Evolutionary conservation across 1,284 basidiomycete species (phyloP), one percentile per base, ranked within the genome.

Genomic region (Mycosarcoma mackinlayi): DNA sequence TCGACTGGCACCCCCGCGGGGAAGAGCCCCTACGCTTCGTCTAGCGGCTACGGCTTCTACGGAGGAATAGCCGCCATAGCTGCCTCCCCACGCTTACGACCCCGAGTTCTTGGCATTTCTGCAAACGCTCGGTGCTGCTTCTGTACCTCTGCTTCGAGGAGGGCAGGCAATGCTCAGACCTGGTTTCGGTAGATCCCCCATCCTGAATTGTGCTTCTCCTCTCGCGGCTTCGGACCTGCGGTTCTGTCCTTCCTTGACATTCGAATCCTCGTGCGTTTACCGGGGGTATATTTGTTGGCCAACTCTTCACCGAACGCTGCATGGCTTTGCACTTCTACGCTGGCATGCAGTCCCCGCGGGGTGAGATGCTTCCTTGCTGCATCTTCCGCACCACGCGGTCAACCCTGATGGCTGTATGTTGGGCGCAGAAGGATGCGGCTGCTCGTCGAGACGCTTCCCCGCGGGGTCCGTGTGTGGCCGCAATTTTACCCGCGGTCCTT

Each of bases 281-380:
- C n/a, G n/a, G n/a, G n/a, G n/a, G n/a, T n/a, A n/a, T n/a, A n/a
- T 28, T 42, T 35, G 10, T 35, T 11, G 33, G 33, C 33, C 33
- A 9, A 11, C 6, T 35, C 10, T 16, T n/a, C 24, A 13, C 25
- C 11, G 18, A 9, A 27, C 40, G 8, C 25, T 23, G 31, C 30
- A 24, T 30, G 44, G 21, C 33, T 35, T 8, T 16, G 16, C 33
- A 8, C 9, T 10, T 35, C 6, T 10, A 6, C 16, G 33, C 9
- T 4, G 6, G 11, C 13, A 8, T 24, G 44, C 31, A 34, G 14
- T 34, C 31, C 44, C 44, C 44, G 44, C 44, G 44, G 44, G 44
- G 44, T 46, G 44, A 19, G 21, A 2, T 39, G 10, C 7, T 18
- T 28, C 25, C 30, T n/a, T 33, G 42, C 16, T 18, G 16, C 11